Percentiles rank a stretch among this genome's conserved stretches.
phyloP scores from a whole-genome alignment of 2,329 filamentous ascomycete genomes.

The Fusarium odoratissimum region DNA sequence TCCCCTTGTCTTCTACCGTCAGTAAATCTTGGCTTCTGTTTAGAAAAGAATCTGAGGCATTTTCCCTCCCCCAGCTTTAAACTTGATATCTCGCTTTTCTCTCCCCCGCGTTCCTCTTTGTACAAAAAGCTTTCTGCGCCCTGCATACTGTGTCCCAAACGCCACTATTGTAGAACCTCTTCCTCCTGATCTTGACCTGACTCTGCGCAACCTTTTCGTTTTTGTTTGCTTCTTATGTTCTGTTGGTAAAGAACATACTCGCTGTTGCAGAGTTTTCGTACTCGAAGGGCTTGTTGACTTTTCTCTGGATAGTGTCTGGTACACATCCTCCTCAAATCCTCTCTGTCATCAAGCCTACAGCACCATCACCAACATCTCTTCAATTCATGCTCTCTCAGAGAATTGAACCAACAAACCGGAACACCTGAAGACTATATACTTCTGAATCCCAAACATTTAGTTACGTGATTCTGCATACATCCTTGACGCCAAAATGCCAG shows the following conservation, averaged over 20 bases:
- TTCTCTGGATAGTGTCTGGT: neutral
- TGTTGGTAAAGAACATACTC: neutral
- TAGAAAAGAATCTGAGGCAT: slow-evolving; percentile 22
- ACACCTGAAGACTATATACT: slow-evolving; percentile 7
- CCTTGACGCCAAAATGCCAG: slow-evolving; percentile 24
- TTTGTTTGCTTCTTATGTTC: neutral
- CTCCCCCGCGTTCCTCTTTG: neutral
- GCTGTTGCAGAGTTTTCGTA: neutral
- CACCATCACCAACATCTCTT: neutral
- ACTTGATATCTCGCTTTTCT: neutral
- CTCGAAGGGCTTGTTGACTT: neutral
- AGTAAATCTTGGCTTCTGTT: slow-evolving; percentile 22
- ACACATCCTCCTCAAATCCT: neutral
- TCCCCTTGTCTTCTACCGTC: slow-evolving; percentile 16
- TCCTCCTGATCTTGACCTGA: neutral
- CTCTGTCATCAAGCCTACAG: neutral
- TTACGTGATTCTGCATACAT: neutral
- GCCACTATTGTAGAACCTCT: slow-evolving; percentile 3
- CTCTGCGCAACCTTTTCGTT: neutral
- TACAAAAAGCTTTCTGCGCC: slow-evolving; percentile 34
- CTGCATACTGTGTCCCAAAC: neutral
- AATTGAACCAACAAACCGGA: neutral
- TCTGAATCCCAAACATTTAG: neutral
- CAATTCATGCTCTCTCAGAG: neutral
- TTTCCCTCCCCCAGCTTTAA: slow-evolving; percentile 6